Evolutionary conservation across 441 rosid genomes (phyloP).

Genomic region (Hura crepitans): DNA sequence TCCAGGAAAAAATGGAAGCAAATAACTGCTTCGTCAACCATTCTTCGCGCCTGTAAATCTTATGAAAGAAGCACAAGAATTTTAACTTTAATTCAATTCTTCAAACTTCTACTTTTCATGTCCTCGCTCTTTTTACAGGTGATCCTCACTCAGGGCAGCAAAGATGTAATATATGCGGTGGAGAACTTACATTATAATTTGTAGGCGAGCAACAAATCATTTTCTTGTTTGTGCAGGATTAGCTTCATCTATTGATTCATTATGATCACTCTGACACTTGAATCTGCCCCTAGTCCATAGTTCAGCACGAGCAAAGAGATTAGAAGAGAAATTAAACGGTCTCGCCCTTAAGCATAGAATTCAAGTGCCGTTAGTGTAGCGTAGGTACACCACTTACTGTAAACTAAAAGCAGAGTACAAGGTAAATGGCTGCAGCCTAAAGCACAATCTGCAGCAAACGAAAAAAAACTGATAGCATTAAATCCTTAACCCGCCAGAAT

Average conservation of each 20-base stretch:
- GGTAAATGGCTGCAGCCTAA: conserved; percentile 4
- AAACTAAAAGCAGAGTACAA: neutral
- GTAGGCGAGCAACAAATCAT: neutral
- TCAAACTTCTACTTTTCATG: too few relatives aligned
- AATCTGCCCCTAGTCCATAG: neutral
- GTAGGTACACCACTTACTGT: neutral
- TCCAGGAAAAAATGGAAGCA: neutral
- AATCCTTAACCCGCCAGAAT: neutral
- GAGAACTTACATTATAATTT: neutral
- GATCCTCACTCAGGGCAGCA: neutral
- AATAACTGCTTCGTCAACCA: neutral
- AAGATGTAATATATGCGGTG: neutral
- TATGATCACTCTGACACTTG: neutral
- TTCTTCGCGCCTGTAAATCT: neutral
- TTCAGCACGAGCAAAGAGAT: neutral
- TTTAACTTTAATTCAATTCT: neutral
- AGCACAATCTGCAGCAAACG: conserved; percentile 10
- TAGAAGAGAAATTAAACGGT: neutral
- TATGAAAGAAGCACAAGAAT: neutral
- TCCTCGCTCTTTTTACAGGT: neutral
- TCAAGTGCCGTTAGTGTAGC: neutral
- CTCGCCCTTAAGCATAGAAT: neutral
- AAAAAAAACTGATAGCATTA: neutral
- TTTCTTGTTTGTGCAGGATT: neutral
- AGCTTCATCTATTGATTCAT: neutral